Percentiles rank a stretch among this genome's conserved stretches.
Conservation (phyloP, 2,329 filamentous ascomycete genomes). For the Ilyonectria robusta region DNA sequence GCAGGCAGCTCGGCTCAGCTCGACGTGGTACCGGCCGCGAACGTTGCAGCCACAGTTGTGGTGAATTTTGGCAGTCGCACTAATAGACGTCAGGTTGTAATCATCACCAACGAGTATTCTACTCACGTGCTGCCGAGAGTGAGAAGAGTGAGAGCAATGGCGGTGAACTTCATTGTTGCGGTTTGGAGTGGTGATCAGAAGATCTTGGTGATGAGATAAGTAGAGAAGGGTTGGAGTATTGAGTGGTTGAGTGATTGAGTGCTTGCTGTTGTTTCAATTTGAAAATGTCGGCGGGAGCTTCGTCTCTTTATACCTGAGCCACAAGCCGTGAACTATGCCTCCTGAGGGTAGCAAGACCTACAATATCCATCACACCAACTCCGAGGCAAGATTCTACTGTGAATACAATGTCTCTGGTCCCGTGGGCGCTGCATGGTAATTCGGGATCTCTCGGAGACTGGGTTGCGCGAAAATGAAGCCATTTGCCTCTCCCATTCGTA, state of each 20-base stretch:
- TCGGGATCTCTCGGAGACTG: not conserved
- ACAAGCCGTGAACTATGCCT: not conserved
- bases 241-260: not conserved
- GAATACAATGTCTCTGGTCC: not conserved
- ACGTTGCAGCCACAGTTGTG: slow-evolving; percentile 36
- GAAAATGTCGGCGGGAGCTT: not conserved
- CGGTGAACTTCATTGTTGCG: slow-evolving; percentile 6
- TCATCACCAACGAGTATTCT: not conserved
- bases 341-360: not conserved
- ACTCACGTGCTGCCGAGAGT: slow-evolving; percentile 15
- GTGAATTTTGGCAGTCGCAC: slow-evolving; percentile 16
- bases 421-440: too few species aligned
- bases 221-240: not conserved
- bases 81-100: not conserved
- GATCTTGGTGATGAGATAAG: not conserved
- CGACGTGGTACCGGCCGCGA: slow-evolving; percentile 21
- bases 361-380: not conserved
- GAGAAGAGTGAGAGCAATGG: slow-evolving; percentile 5
- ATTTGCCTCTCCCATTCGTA: not conserved
- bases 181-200: too few species aligned
- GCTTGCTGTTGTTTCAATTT: not conserved
- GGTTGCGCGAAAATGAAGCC: not conserved
- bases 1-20: slow-evolving; percentile 23
- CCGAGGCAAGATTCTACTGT: not conserved
- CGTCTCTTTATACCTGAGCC: not conserved